These are phyloP conservation scores for Massariosphaeria phaeospora DNA, from an alignment of 495 filamentous ascomycete genomes.

Conservation along the genomic window DNA sequence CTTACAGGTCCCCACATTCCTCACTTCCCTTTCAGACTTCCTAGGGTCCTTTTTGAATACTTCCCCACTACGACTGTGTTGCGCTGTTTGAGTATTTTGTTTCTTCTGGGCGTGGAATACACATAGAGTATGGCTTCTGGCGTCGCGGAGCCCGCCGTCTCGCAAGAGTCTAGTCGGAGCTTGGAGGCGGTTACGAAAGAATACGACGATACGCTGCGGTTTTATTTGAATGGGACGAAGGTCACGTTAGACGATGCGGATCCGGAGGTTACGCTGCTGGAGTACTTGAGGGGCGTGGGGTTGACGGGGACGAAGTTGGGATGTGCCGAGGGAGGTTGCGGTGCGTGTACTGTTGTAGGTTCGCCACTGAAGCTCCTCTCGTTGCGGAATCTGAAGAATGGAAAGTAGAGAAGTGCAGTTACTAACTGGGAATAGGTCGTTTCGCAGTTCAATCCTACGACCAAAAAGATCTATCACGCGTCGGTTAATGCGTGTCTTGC, in stretches of 20 bases:
- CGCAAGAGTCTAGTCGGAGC: conserved; percentile 42
- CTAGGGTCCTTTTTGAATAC: no score
- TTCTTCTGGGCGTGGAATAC: no score
- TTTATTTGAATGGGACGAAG: conserved; percentile 95
- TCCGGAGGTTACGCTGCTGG: conserved; percentile 86
- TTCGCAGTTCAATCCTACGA: conserved; percentile 87
- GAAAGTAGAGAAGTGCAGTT: no score
- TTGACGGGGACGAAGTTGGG: conserved; percentile 63
- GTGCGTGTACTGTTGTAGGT: conserved; percentile 87
- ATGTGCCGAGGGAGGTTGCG: conserved; percentile 94
- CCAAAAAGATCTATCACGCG: conserved; percentile 83
- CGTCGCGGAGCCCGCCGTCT: conserved; percentile 49
- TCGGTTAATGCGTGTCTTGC: conserved; percentile 93
- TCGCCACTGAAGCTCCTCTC: not conserved
- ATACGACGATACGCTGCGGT: conserved; percentile 60
- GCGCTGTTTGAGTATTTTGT: no score
- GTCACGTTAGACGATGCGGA: conserved; percentile 73
- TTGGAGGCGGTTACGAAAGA: conserved; percentile 55
- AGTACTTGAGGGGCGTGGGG: conserved; percentile 86
- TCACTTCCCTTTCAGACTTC: not conserved
- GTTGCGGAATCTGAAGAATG: conserved; percentile 8
- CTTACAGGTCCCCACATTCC: no score
- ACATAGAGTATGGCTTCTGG: conserved; percentile 57
- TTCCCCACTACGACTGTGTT: no score
- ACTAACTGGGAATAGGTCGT: conserved; percentile 55